A percentile compares a stretch with the other conserved stretches of the same genome.
Conservation (phyloP, 2,329 filamentous ascomycete species). For the Dactylellina sp. region DNA sequence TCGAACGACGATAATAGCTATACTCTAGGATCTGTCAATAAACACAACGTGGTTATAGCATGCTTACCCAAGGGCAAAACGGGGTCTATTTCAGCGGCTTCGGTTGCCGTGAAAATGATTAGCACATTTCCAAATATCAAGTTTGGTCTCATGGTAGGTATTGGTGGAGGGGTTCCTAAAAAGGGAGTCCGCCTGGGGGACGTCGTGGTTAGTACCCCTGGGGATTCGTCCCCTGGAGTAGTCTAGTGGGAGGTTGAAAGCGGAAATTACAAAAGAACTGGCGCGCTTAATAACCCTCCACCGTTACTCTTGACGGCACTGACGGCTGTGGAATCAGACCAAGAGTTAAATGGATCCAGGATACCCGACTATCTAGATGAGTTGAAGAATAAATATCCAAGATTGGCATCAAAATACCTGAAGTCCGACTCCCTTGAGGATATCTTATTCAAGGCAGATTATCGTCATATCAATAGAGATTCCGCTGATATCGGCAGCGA, state of each 20-base stretch:
- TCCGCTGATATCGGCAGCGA: background rate
- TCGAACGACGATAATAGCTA: constrained; percentile 28
- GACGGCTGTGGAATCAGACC: background rate
- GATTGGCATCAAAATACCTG: constrained; percentile 4
- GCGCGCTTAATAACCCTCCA: constrained; percentile 5
- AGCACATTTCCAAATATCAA: constrained; percentile 34
- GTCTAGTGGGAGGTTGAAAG: constrained; percentile 59
- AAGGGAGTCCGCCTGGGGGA: constrained; percentile 58
- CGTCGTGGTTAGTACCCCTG: constrained; percentile 58
- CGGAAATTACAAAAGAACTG: background rate
- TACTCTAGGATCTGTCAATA: constrained; percentile 18
- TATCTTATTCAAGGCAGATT: constrained; percentile 6
- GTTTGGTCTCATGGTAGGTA: constrained; percentile 33
- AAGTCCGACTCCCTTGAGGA: constrained; percentile 3
- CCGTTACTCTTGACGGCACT: background rate
- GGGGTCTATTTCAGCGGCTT: constrained; percentile 8
- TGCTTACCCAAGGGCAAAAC: constrained; percentile 18
- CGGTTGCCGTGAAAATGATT: constrained; percentile 14
- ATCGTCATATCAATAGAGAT: background rate
- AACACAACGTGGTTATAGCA: constrained; percentile 28
- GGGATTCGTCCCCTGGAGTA: constrained; percentile 52
- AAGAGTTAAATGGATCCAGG: constrained; percentile 10
- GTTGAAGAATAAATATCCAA: constrained; percentile 7
- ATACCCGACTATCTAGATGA: constrained; percentile 9
- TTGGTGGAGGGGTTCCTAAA: constrained; percentile 29